A percentile compares a stretch with the other conserved stretches of the same genome.
Evolutionary conservation across 345 rosid genomes (phyloP).

Genomic region (Syzygium jambos): DNA sequence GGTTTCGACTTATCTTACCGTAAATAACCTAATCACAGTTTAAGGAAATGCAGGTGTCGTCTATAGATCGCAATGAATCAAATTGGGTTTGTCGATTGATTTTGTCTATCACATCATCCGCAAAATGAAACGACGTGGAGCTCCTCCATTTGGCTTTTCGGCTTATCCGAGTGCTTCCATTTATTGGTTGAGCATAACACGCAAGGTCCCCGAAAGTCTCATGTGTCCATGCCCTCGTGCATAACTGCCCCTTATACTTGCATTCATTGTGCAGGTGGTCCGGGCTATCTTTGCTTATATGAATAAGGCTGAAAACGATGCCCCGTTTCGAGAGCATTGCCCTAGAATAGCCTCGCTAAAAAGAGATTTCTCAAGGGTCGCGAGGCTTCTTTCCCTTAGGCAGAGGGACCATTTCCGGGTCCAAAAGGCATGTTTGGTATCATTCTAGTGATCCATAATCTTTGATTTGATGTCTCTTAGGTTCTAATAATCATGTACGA

Average conservation of each 20-base stretch:
- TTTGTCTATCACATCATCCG: background rate
- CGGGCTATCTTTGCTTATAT: background rate
- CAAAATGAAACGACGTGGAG: background rate
- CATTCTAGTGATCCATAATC: background rate
- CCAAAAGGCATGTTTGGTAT: background rate
- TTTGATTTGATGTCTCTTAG: background rate
- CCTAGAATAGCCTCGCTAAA: background rate
- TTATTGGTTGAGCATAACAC: background rate
- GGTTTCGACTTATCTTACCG: background rate
- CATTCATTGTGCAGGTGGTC: background rate
- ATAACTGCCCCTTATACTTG: background rate
- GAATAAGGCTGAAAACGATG: background rate
- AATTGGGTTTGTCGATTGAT: background rate
- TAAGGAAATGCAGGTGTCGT: background rate
- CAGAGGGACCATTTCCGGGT: background rate
- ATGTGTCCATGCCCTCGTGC: background rate
- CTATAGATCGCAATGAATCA: background rate
- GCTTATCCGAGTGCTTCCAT: background rate
- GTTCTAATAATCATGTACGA: background rate
- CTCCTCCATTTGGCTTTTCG: background rate
- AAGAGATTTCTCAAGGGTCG: background rate
- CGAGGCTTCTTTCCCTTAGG: background rate
- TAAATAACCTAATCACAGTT: background rate
- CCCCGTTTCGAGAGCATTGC: background rate
- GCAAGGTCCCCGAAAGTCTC: background rate